Conservation (phyloP, 2,329 filamentous ascomycete genomes). For the Stachybotrys chartarum region DNA sequence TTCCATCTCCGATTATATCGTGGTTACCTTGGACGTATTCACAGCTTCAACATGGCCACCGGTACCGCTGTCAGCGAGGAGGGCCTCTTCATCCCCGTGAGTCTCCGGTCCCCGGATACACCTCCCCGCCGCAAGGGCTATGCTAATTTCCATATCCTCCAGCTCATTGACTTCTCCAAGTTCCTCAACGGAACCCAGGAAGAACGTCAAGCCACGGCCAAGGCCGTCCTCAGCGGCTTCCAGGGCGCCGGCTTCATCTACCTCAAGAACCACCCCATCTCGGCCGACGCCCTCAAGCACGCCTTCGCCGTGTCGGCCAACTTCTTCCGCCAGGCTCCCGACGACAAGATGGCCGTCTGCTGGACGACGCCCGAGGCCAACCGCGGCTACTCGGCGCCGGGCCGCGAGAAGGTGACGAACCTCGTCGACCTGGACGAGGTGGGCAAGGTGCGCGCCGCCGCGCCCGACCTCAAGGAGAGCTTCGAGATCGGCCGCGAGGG, state of each 20-base stretch:
- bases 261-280: slow-evolving; percentile 70
- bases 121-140: not conserved
- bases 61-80: slow-evolving; percentile 42
- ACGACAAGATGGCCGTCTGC: slow-evolving; percentile 56
- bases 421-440: slow-evolving; percentile 49
- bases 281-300: slow-evolving; percentile 46
- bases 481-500: slow-evolving; percentile 58
- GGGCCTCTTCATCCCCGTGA: slow-evolving; percentile 48
- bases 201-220: slow-evolving; percentile 58
- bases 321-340: slow-evolving; percentile 60
- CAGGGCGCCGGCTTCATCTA: slow-evolving; percentile 86
- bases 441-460: slow-evolving; percentile 46
- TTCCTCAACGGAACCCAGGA: slow-evolving; percentile 58
- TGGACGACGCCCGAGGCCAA: slow-evolving; percentile 71
- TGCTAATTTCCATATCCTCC: not conserved
- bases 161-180: slow-evolving; percentile 54
- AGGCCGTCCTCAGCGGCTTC: slow-evolving; percentile 71
- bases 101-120: slow-evolving; percentile 8
- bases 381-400: slow-evolving; percentile 63
- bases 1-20: not conserved
- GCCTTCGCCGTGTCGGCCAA: slow-evolving; percentile 61
- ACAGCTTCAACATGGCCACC: slow-evolving; percentile 19
- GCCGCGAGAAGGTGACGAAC: slow-evolving; percentile 63
- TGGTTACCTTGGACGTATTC: too few relatives aligned
- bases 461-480: slow-evolving; percentile 60